Conservation (phyloP, 768 basidiomycete species). For the Pulveroboletus ravenelii region DNA sequence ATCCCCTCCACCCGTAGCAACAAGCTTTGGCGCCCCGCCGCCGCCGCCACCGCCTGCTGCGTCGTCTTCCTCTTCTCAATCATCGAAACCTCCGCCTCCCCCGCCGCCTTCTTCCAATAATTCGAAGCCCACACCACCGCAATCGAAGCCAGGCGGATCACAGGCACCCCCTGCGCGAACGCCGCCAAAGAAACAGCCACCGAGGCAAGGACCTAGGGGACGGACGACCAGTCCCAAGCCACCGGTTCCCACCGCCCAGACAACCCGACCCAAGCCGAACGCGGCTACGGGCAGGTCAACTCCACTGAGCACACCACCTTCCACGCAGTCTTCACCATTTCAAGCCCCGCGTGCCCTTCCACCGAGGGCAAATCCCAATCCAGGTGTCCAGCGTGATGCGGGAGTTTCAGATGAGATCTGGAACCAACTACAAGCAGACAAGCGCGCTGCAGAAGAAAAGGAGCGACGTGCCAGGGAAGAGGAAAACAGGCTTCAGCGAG, state of each 20-base stretch:
- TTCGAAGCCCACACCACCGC: neutral
- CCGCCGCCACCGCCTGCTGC: constrained; percentile 21
- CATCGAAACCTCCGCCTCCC: neutral
- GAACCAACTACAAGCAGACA: constrained; percentile 42
- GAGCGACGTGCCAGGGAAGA: constrained; percentile 17
- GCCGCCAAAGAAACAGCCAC: constrained; percentile 5
- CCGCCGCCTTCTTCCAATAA: neutral
- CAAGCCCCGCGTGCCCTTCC: neutral
- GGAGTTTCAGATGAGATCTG: constrained; percentile 52
- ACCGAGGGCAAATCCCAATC: neutral
- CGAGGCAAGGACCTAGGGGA: neutral
- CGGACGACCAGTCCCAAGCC: neutral
- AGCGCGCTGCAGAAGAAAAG: constrained; percentile 22
- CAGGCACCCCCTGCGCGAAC: constrained; percentile 11
- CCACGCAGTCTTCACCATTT: neutral
- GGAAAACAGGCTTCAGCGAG: constrained; percentile 12
- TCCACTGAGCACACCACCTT: neutral
- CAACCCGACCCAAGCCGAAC: neutral
- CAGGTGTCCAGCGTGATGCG: constrained; percentile 35
- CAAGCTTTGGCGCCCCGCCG: constrained; percentile 16
- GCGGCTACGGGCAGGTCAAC: neutral
- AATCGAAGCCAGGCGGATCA: constrained; percentile 2
- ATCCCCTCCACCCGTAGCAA: constrained; percentile 14
- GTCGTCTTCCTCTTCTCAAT: constrained; percentile 16
- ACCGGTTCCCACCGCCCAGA: constrained; percentile 1